A percentile compares a stretch with the other conserved stretches of the same genome.
phyloP scores from a whole-genome alignment of 2,329 filamentous ascomycete genomes.

The Aspergillus hiratsukae region DNA sequence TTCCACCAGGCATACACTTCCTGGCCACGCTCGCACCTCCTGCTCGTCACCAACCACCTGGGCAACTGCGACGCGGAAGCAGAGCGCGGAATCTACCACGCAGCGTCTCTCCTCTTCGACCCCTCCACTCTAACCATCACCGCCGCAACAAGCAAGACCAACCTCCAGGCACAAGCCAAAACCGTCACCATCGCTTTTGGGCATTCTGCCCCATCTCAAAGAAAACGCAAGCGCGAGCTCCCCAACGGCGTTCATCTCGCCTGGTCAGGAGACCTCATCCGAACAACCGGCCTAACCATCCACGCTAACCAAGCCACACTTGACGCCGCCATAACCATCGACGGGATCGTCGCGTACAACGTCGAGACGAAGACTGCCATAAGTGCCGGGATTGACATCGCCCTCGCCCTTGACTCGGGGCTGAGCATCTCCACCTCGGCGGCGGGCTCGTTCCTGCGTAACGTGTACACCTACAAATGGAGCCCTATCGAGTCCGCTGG shows the following conservation, averaged over 20 bases:
- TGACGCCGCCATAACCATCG: neutral
- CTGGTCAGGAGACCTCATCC: neutral
- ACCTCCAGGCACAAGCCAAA: neutral
- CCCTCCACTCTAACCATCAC: neutral
- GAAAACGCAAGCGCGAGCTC: neutral
- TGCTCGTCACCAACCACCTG: neutral
- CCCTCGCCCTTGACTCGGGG: neutral
- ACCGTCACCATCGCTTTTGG: neutral
- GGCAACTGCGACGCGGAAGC: neutral
- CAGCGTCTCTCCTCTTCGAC: neutral
- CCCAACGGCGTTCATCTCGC: neutral
- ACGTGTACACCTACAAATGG: neutral
- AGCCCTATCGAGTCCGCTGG: neutral
- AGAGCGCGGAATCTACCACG: neutral
- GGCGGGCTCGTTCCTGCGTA: neutral
- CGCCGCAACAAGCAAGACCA: neutral
- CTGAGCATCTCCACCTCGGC: neutral
- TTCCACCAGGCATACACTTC: neutral
- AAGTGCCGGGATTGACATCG: neutral
- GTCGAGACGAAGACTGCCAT: neutral
- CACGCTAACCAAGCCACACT: neutral
- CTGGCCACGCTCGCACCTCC: neutral
- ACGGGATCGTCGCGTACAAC: neutral
- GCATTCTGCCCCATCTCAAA: neutral
- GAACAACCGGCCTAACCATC: neutral